Evolutionary conservation across 2,329 filamentous ascomycete genomes (phyloP), one percentile per base, ranked within the genome.

Genomic region (Juglanconis juglandina): DNA sequence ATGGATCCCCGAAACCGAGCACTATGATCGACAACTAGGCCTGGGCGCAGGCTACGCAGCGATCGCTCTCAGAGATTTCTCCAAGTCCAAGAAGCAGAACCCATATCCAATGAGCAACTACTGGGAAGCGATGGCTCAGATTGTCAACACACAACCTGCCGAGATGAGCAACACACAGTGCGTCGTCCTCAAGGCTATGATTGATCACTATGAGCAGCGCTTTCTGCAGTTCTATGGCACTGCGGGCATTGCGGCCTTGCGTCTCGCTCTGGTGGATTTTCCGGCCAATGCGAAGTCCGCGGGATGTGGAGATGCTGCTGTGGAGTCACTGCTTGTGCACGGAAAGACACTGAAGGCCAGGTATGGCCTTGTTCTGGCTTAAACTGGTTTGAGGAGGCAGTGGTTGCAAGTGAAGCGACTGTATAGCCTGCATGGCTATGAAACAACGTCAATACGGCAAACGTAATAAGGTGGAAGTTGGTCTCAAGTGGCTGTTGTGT

Each of bases 21-120:
- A 97, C 74, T 85, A 85, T 66, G 89, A 93, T 71, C 85, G 90
- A 61, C 94, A 96, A 88, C 87, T 86, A 4, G 94, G 92, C 0
- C 79, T 97, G 0, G 92, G 87, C 1, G 88, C 90, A 3, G 94
- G 94, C 0, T 99, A 89, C 70, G 91, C 92, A 0, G 86, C 93
- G 1, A 81, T 98, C 42, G 86, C 91, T 1, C 79, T 97, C 8
- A 87, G 94, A 52, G 91, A 96, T 71, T 96, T 96, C 70, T 85
- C 84, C 64, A 88, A 84, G 65, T 84, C 87, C 1, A 78, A 80
- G 44, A 87, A 87, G 65, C 79, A 77, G 50, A 93, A 93, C 66
- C 92, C 88, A 0, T 95, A 85, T 74, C 92, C 88, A 4, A 90
- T 90, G 53, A 82, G 81, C 0, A 81, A 93, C 59, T 98, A 95